phyloP scores from a whole-genome alignment of 345 rosid genomes.

The Eucalyptus tenuipes region DNA sequence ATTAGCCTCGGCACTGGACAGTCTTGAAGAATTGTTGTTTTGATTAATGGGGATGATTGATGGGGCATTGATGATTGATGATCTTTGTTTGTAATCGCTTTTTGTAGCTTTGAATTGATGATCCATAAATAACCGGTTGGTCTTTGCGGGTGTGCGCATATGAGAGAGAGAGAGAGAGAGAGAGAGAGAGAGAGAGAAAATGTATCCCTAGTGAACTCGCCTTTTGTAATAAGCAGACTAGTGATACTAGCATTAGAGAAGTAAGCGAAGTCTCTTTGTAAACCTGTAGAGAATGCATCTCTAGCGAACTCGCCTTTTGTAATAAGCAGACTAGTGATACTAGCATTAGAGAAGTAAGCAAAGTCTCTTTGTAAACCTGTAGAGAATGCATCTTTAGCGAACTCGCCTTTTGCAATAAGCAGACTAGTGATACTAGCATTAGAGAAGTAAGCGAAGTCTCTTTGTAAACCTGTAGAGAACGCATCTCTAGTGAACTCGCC shows the following conservation, averaged over 20 bases:
- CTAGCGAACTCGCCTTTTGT: no score
- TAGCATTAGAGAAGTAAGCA: no score
- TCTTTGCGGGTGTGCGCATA: neutral
- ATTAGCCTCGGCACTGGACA: neutral
- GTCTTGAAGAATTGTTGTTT: neutral
- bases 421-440: neutral
- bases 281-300: no score
- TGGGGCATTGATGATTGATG: neutral
- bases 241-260: no score
- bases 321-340: no score
- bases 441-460: neutral
- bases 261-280: no score
- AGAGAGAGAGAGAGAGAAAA: neutral
- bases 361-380: no score
- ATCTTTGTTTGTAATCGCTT: neutral
- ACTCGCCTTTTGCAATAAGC: neutral
- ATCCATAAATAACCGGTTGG: neutral
- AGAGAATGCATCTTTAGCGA: neutral
- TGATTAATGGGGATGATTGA: neutral
- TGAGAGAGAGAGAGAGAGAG: neutral
- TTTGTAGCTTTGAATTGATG: neutral
- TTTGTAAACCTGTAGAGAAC: neutral
- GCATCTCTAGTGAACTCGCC: neutral
- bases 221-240: no score
- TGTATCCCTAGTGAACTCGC: no score